Percentiles rank a stretch among this genome's conserved stretches.
phyloP scores from a whole-genome alignment of 345 rosid genomes.

The Arabidopsis thaliana region DNA sequence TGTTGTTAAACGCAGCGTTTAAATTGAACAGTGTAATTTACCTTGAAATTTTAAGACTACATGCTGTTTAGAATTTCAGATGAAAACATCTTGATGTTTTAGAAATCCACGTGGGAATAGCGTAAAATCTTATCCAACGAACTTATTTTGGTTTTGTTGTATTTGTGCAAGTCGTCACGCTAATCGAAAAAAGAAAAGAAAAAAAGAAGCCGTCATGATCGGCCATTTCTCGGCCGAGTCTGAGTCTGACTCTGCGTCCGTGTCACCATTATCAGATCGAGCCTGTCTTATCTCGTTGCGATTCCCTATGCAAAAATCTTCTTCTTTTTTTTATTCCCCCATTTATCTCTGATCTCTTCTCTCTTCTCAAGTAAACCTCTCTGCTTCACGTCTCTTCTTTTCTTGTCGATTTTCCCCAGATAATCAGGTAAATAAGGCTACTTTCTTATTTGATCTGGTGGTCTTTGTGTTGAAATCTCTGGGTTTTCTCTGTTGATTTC shows the following conservation, averaged over 20 bases:
- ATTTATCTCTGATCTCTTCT: conserved; percentile 20
- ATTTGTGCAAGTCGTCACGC: background rate
- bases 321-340: background rate
- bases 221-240: conserved; percentile 39
- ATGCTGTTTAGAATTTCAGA: background rate
- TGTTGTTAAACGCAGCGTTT: conserved; percentile 16
- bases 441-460: conserved; percentile 16
- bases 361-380: conserved; percentile 37
- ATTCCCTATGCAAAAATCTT: conserved; percentile 39
- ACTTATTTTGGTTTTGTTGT: background rate
- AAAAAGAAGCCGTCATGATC: conserved; percentile 42
- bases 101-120: conserved; percentile 24
- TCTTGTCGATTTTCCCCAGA: conserved; percentile 10
- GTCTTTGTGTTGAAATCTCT: background rate
- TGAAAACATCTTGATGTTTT: conserved; percentile 22
- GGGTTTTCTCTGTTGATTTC: conserved; percentile 15
- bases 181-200: conserved; percentile 15
- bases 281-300: conserved; percentile 44
- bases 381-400: conserved; percentile 42
- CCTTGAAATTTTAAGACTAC: background rate
- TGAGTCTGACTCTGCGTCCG: conserved; percentile 25
- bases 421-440: conserved; percentile 15
- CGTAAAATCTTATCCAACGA: conserved; percentile 44
- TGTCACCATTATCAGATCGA: conserved; percentile 38
- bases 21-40: background rate